Evolutionary conservation across 1,284 basidiomycete genomes (phyloP), one percentile per base, ranked within the genome.

Genomic region (Violaceomyces palustris): DNA sequence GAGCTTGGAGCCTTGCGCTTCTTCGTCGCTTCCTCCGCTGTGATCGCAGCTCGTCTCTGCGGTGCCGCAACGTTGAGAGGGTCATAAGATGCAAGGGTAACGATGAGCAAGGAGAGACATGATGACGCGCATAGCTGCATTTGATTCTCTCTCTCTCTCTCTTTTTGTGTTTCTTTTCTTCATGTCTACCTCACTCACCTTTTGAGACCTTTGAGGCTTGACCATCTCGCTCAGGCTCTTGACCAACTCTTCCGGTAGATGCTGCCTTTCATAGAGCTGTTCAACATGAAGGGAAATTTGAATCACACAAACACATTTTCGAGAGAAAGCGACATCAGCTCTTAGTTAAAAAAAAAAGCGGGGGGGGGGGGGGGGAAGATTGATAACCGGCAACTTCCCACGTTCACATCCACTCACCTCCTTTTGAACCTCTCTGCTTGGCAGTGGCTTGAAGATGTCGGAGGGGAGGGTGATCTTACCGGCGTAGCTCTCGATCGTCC

Each of bases 401-500:
- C 22, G 14, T n/a, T 34, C 17, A 14, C 15, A 24, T 8, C 15
- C 32, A 26, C 27, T 26, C 35, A 21, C 21, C 39, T 50, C 46
- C 3, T 45, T 27, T 23, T 56, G 48, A 6, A 62, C 59, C 15
- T 70, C 72, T 3, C 48, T 19, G 22, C 49, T 63, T 3, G 64
- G 57, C 17, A 77, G 42, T 4, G 63, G 51, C 32, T 61, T 62
- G 47, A 97, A 81, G 42, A 96, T 88, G 72, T 96, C 91, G 6
- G 78, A 72, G 0, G 91, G 91, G 21, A 97, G 74, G 54, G 81
- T 81, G 25, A 93, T 76, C 67, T 85, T 85, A 21, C 84, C 87
- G 0, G 88, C 88, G 71, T 87, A 89, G 18, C 82, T 84, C 39
- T 82, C 78, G 6, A 97, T 75, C 3, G 79, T 80, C 89, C 92